phyloP scores from a whole-genome alignment of 768 basidiomycete genomes.

The Leccinum longicurvipes region DNA sequence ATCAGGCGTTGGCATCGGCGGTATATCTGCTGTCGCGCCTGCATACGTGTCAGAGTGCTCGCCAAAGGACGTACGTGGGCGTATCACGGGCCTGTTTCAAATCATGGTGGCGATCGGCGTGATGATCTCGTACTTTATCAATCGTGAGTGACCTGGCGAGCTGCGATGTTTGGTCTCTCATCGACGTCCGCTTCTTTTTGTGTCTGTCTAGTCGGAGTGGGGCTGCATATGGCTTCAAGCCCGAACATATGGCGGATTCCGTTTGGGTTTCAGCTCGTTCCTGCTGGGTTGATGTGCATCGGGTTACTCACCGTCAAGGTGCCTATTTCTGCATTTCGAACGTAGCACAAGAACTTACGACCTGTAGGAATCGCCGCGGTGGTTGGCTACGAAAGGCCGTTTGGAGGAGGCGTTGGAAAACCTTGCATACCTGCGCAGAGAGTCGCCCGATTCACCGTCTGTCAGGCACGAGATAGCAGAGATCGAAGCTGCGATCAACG shows the following conservation, averaged over 20 bases:
- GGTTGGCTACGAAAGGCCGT: constrained; percentile 64
- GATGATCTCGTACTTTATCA: constrained; percentile 82
- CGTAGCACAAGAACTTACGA: constrained; percentile 9
- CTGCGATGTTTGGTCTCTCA: neutral
- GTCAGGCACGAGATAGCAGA: constrained; percentile 68
- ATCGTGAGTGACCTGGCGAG: constrained; percentile 45
- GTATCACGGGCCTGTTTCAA: constrained; percentile 84
- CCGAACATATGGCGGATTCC: constrained; percentile 65
- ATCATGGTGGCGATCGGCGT: constrained; percentile 83
- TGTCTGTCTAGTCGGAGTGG: constrained; percentile 49
- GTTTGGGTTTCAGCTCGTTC: constrained; percentile 73
- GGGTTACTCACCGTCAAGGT: constrained; percentile 68
- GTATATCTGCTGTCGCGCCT: constrained; percentile 79
- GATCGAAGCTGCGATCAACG: constrained; percentile 74
- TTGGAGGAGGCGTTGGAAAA: constrained; percentile 51
- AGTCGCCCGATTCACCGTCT: constrained; percentile 37
- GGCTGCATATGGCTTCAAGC: constrained; percentile 46
- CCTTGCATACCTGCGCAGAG: constrained; percentile 62
- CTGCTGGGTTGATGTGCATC: constrained; percentile 65
- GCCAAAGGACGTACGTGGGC: constrained; percentile 82
- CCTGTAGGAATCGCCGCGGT: constrained; percentile 68
- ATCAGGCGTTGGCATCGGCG: constrained; percentile 78
- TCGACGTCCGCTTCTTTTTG: constrained; percentile 1
- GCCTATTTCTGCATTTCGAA: neutral
- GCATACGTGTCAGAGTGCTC: constrained; percentile 85